Conservation (phyloP, 352 stramenopile genomes). For the Globisporangium megalacanthum region DNA sequence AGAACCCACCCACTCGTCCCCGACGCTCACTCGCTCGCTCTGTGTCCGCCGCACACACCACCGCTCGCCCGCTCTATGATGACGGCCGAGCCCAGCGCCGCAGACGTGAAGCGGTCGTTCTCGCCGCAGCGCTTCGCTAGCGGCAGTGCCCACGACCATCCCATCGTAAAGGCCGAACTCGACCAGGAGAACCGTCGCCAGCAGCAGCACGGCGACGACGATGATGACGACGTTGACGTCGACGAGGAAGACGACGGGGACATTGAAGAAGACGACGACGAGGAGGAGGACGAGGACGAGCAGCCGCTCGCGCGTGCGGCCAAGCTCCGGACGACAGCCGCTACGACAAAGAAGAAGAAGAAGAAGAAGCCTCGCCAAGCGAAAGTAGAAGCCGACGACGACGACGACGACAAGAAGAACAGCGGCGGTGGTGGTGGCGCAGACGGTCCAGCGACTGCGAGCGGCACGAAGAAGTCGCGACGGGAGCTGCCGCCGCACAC, state of each 20-base stretch:
- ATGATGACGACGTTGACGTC: conserved; percentile 11
- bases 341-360: conserved; percentile 1
- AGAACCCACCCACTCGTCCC: background rate
- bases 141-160: conserved; percentile 1
- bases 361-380: conserved; percentile 22
- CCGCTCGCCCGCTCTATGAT: conserved; percentile 30
- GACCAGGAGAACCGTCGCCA: conserved; percentile 14
- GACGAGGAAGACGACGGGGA: conserved; percentile 6
- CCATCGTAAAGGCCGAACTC: background rate
- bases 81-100: conserved; percentile 47
- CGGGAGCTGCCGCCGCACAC: conserved; percentile 80
- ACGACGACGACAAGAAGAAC: conserved; percentile 34
- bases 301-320: background rate
- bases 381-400: conserved; percentile 22
- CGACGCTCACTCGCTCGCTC: background rate
- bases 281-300: conserved; percentile 1
- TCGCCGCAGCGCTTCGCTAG: conserved; percentile 21
- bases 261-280: conserved; percentile 1
- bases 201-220: conserved; percentile 1
- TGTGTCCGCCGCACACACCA: background rate
- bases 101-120: conserved; percentile 32
- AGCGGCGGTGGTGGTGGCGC: background rate
- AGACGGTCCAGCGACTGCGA: background rate
- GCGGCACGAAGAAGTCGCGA: conserved; percentile 62
- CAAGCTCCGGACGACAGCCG: background rate